A percentile compares a stretch with the other conserved stretches of the same genome.
These are phyloP conservation scores for Thraustotheca clavata DNA, from an alignment of 352 stramenopile genomes.

Conservation along the genomic window DNA sequence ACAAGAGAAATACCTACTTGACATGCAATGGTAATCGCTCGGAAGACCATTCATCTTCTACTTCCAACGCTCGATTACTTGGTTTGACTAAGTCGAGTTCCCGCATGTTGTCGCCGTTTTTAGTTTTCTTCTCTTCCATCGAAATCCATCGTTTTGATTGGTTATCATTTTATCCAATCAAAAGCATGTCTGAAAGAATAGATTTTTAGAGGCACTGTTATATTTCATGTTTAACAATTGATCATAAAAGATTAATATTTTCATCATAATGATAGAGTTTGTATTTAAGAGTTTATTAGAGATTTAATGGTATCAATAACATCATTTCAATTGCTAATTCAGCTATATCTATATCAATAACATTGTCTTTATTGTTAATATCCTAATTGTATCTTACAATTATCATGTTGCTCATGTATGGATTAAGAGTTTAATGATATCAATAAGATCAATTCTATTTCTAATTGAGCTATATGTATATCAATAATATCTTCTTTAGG, in stretches of 20 bases:
- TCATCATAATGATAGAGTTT: neutral
- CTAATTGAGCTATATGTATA: neutral
- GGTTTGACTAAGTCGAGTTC: constrained; percentile 11
- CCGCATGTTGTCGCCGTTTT: neutral
- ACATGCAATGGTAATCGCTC: constrained; percentile 12
- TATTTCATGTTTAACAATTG: neutral
- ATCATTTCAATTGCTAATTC: neutral
- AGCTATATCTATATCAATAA: neutral
- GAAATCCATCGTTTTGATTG: neutral
- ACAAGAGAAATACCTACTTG: neutral
- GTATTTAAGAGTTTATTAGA: neutral
- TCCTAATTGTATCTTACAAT: too few relatives aligned
- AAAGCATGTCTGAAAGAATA: too few relatives aligned
- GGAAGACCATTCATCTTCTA: constrained; percentile 10
- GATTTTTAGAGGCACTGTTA: too few relatives aligned
- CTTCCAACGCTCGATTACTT: constrained; percentile 12
- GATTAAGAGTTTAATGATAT: too few relatives aligned
- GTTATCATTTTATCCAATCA: neutral
- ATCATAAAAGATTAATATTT: neutral
- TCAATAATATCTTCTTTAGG: too few relatives aligned
- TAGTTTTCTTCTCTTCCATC: constrained; percentile 10
- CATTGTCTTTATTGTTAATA: too few relatives aligned
- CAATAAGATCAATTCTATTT: neutral
- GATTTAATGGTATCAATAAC: too few relatives aligned
- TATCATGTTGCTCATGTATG: too few relatives aligned